Conservation (phyloP, 1,139 yeast genomes). For the Candida sanyaensis region DNA sequence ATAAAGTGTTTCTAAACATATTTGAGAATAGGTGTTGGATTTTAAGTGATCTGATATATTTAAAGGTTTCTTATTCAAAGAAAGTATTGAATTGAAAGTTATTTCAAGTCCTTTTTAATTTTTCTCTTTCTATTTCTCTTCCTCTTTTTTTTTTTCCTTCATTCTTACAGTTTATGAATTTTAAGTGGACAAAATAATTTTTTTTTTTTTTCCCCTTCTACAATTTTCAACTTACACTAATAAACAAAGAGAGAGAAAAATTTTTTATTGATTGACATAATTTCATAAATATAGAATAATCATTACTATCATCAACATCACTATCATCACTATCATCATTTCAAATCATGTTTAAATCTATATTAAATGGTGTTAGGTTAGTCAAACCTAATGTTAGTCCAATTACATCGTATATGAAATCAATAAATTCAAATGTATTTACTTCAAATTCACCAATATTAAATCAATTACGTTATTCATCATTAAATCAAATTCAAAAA, state of each 20-base stretch:
- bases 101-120: not conserved
- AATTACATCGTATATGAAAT: slow-evolving; percentile 14
- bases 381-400: slow-evolving; percentile 9
- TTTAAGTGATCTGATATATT: not conserved
- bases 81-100: not conserved
- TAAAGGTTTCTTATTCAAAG: not conserved
- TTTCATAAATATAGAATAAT: no score
- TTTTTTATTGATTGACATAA: not conserved
- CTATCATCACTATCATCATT: not conserved
- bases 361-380: slow-evolving; percentile 9
- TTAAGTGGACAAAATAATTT: slow-evolving; percentile 8
- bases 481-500: slow-evolving; percentile 71
- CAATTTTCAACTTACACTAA: not conserved
- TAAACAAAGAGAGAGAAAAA: not conserved
- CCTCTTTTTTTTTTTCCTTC: not conserved
- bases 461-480: slow-evolving; percentile 54
- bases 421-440: slow-evolving; percentile 14
- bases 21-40: not conserved
- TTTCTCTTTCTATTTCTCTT: slow-evolving; percentile 1
- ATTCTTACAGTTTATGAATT: not conserved
- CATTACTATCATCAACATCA: not conserved
- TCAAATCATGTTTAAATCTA: slow-evolving; percentile 13
- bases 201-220: not conserved
- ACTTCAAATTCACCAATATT: not conserved
- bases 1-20: slow-evolving; percentile 35